Evolutionary conservation across 768 basidiomycete genomes (phyloP).

Genomic region (Grammothele lineata): DNA sequence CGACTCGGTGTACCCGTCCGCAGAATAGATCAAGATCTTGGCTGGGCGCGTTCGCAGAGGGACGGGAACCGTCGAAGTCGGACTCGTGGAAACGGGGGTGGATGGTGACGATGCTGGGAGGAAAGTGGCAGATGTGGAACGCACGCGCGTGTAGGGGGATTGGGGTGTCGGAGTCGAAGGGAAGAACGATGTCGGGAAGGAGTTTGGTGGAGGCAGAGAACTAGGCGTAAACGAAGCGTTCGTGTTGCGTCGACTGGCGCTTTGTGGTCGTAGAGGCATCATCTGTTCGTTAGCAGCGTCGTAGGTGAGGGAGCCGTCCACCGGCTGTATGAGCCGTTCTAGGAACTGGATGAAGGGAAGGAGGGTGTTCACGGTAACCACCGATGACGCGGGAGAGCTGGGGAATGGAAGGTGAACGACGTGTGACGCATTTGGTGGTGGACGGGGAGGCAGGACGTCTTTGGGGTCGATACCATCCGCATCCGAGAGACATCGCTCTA

Average conservation of each 20-base stretch:
- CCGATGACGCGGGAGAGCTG: slow-evolving; percentile 53
- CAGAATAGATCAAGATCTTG: slow-evolving; percentile 76
- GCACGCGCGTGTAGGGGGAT: slow-evolving; percentile 22
- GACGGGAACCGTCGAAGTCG: slow-evolving; percentile 7
- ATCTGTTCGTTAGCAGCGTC: slow-evolving; percentile 17
- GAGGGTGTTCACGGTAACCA: slow-evolving; percentile 51
- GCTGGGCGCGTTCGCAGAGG: slow-evolving; percentile 49
- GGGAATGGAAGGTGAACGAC: slow-evolving; percentile 77
- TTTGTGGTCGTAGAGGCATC: slow-evolving; percentile 11
- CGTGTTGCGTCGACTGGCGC: slow-evolving; percentile 3
- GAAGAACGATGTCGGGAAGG: slow-evolving; percentile 26
- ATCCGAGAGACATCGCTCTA: slow-evolving; percentile 33
- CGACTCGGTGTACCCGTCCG: slow-evolving; percentile 92
- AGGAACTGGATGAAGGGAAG: slow-evolving; percentile 65
- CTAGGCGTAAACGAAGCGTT: slow-evolving; percentile 15
- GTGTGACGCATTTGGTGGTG: slow-evolving; percentile 67
- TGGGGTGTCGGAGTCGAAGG: slow-evolving; percentile 10
- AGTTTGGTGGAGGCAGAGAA: slow-evolving; percentile 23
- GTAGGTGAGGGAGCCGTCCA: slow-evolving; percentile 21
- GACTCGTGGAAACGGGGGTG: slow-evolving; percentile 19
- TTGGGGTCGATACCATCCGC: slow-evolving; percentile 12
- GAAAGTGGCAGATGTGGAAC: slow-evolving; percentile 25
- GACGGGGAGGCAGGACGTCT: slow-evolving; percentile 46
- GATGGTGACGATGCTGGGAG: slow-evolving; percentile 22
- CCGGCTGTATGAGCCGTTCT: slow-evolving; percentile 57